Percentiles rank a stretch among this genome's conserved stretches.
Evolutionary conservation across 768 basidiomycete species (phyloP).

Genomic region (Panaeolus cyanescens): DNA sequence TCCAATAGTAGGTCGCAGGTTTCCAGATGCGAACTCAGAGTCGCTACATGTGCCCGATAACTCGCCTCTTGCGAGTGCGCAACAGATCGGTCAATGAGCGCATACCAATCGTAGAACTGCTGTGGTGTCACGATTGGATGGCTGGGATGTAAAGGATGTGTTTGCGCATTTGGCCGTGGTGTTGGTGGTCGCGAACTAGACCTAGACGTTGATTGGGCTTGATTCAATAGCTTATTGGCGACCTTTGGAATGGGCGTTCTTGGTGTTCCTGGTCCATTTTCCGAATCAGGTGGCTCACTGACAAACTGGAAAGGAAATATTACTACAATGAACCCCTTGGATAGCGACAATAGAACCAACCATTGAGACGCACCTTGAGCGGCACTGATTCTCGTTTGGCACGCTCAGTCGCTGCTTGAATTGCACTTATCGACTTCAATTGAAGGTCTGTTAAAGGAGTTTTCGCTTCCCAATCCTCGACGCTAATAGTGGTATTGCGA

Average conservation of each 20-base stretch:
- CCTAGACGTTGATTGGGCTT: background rate
- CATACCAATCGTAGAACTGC: conserved; percentile 97
- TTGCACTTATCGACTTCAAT: conserved; percentile 68
- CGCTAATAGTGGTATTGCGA: conserved; percentile 42
- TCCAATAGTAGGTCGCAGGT: conserved; percentile 78
- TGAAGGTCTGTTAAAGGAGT: conserved; percentile 76
- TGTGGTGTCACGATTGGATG: conserved; percentile 87
- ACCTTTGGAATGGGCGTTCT: conserved; percentile 7
- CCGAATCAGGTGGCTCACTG: conserved; percentile 21
- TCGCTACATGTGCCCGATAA: conserved; percentile 82
- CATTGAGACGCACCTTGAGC: conserved; percentile 58
- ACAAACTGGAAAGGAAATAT: conserved; percentile 27
- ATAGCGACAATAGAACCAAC: background rate
- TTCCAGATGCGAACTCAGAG: conserved; percentile 72
- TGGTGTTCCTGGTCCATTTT: conserved; percentile 16
- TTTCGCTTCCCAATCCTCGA: conserved; percentile 92
- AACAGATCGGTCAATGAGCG: conserved; percentile 85
- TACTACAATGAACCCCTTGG: conserved; percentile 6
- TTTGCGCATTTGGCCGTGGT: conserved; percentile 23
- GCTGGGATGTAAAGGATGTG: conserved; percentile 70
- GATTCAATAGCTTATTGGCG: conserved; percentile 18
- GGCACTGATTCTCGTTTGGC: conserved; percentile 60
- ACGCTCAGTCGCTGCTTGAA: conserved; percentile 42
- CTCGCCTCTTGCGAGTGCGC: conserved; percentile 93
- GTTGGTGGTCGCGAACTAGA: conserved; percentile 42